Percentiles rank a stretch among this genome's conserved stretches.
phyloP scores from a whole-genome alignment of 2,329 filamentous ascomycete genomes.

The Nemania serpens region DNA sequence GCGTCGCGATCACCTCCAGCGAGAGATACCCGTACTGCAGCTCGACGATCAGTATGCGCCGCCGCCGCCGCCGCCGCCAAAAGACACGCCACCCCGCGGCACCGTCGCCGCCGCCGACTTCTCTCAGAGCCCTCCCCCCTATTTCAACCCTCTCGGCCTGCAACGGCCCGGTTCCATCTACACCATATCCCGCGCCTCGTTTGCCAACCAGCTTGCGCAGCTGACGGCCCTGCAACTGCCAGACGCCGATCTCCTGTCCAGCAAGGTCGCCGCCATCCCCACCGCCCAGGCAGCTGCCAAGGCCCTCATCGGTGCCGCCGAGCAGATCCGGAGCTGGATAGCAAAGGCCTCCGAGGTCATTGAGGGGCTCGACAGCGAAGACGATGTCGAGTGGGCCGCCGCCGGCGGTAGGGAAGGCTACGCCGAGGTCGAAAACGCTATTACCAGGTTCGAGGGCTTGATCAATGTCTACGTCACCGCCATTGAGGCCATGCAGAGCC shows the following conservation, averaged over 20 bases:
- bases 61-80: slow-evolving; percentile 50
- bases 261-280: slow-evolving; percentile 81
- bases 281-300: slow-evolving; percentile 83
- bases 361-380: slow-evolving; percentile 86
- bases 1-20: slow-evolving; percentile 62
- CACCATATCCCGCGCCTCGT: slow-evolving; percentile 88
- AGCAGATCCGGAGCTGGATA: slow-evolving; percentile 95
- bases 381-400: slow-evolving; percentile 97
- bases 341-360: slow-evolving; percentile 89
- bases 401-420: slow-evolving; percentile 81
- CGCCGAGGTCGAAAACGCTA: slow-evolving; percentile 73
- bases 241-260: slow-evolving; percentile 80
- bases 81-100: slow-evolving; percentile 55
- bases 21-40: slow-evolving; percentile 48
- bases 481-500: slow-evolving; percentile 87
- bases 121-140: slow-evolving; percentile 58
- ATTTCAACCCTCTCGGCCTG: slow-evolving; percentile 69
- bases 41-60: slow-evolving; percentile 39
- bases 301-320: slow-evolving; percentile 82
- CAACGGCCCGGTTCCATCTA: slow-evolving; percentile 85
- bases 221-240: slow-evolving; percentile 89
- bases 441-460: slow-evolving; percentile 82
- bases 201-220: slow-evolving; percentile 90
- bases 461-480: slow-evolving; percentile 91
- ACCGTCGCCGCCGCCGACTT: slow-evolving; percentile 47